Conservation (phyloP, 176 grass and related monocot species). For the Tuctoria greenei region DNA sequence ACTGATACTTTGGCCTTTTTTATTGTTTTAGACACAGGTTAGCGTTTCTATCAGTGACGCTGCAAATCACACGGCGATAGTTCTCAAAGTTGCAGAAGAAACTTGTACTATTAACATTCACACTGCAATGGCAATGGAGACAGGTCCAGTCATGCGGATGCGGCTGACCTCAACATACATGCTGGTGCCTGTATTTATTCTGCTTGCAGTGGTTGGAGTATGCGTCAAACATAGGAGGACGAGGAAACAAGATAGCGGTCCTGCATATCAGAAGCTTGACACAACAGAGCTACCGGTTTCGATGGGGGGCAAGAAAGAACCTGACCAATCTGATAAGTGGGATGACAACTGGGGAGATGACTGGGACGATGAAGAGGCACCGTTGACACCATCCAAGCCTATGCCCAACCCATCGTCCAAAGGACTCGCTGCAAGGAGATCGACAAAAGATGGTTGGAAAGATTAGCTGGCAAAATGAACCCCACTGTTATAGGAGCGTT, state of each 20-base stretch:
- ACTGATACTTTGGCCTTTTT: not conserved
- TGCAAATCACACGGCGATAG: conserved; percentile 45
- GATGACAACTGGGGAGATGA: conserved; percentile 76
- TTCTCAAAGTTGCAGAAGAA: conserved; percentile 52
- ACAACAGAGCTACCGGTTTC: conserved; percentile 57
- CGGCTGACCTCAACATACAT: conserved; percentile 44
- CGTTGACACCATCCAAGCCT: conserved; percentile 66
- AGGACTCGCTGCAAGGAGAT: conserved; percentile 74
- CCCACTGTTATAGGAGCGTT: not conserved
- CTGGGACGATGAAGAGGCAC: conserved; percentile 88
- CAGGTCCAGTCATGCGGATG: conserved; percentile 33
- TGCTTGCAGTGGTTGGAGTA: conserved; percentile 45
- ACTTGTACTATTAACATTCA: conserved; percentile 63
- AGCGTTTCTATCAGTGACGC: conserved; percentile 44
- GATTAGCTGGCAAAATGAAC: conserved; percentile 43
- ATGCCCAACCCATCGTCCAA: conserved; percentile 68
- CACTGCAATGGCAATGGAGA: conserved; percentile 40
- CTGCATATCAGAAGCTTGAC: conserved; percentile 60
- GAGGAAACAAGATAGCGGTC: conserved; percentile 3
- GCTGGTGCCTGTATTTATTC: conserved; percentile 42
- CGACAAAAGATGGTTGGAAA: conserved; percentile 86
- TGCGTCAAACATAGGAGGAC: conserved; percentile 50
- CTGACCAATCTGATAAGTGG: conserved; percentile 60
- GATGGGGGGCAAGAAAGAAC: conserved; percentile 52
- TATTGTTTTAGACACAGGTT: conserved; percentile 51